Evolutionary conservation across 768 basidiomycete genomes (phyloP).

Genomic region (Tricholoma terreum): DNA sequence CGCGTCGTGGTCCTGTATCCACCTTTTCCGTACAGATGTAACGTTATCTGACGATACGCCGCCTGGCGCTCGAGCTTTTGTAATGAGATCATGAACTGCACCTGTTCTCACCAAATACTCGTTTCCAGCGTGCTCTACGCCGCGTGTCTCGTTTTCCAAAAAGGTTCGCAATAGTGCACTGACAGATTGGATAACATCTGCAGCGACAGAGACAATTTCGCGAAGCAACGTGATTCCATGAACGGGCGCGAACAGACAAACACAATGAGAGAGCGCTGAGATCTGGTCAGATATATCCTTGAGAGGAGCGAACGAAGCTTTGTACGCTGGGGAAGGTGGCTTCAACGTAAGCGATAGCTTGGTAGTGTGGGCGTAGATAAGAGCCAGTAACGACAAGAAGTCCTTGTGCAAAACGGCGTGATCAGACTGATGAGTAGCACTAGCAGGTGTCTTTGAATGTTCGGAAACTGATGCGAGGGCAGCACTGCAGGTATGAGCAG

Average conservation of each 20-base stretch:
- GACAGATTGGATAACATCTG: conserved; percentile 43
- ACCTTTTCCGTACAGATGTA: conserved; percentile 51
- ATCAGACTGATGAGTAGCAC: conserved; percentile 28
- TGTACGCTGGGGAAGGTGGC: conserved; percentile 50
- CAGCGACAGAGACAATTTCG: conserved; percentile 40
- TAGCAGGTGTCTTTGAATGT: conserved; percentile 16
- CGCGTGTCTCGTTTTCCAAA: conserved; percentile 29
- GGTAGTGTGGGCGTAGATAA: conserved; percentile 55
- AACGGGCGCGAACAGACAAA: conserved; percentile 37
- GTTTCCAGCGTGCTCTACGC: conserved; percentile 29
- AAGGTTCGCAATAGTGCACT: conserved; percentile 43
- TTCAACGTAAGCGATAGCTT: conserved; percentile 64
- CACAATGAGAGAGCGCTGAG: conserved; percentile 50
- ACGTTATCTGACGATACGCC: conserved; percentile 56
- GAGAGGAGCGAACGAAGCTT: conserved; percentile 48
- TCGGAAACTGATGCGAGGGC: conserved; percentile 29
- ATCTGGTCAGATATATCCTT: conserved; percentile 50
- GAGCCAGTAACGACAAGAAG: conserved; percentile 51
- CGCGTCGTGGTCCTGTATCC: conserved; percentile 50
- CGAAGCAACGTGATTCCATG: conserved; percentile 48
- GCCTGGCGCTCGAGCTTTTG: conserved; percentile 41
- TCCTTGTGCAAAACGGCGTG: conserved; percentile 50
- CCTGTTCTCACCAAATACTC: conserved; percentile 57
- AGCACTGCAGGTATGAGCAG: conserved; percentile 36
- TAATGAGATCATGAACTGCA: conserved; percentile 59